A percentile compares a stretch with the other conserved stretches of the same genome.
phyloP scores from a whole-genome alignment of 805 yeast genomes.

The Kazachstania africana region DNA sequence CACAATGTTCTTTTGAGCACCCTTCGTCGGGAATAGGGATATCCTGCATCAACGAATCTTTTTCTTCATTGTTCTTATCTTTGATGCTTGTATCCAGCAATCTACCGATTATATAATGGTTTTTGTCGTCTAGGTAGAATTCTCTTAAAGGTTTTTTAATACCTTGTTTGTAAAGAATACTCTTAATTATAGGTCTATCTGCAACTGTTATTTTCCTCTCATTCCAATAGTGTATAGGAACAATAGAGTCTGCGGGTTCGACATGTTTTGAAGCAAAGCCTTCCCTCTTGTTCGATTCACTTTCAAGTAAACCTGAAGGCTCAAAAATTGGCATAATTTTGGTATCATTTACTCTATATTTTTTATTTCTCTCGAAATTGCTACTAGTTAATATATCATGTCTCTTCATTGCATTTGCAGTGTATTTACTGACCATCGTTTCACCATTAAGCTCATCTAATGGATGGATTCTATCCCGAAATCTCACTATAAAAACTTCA shows the following conservation, averaged over 20 bases:
- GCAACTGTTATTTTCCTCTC: conserved; percentile 9
- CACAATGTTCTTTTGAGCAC: conserved; percentile 40
- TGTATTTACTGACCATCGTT: too few species aligned
- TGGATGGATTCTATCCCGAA: too few species aligned
- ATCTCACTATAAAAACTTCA: too few species aligned
- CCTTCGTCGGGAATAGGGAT: conserved; percentile 26
- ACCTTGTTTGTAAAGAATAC: conserved; percentile 23
- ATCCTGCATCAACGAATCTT: conserved; percentile 25
- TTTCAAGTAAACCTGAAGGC: conserved; percentile 33
- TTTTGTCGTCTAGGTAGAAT: conserved; percentile 17
- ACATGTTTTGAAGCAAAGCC: conserved; percentile 30
- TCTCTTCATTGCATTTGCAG: conserved; percentile 4
- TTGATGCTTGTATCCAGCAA: conserved; percentile 8
- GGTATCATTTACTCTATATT: neutral
- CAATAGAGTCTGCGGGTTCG: conserved; percentile 26
- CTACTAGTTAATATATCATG: conserved; percentile 1
- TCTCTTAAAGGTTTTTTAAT: conserved; percentile 16
- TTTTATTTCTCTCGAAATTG: conserved; percentile 1
- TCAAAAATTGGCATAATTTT: conserved; percentile 22
- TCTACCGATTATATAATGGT: conserved; percentile 29
- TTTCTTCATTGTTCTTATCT: conserved; percentile 5
- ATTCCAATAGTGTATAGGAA: conserved; percentile 16
- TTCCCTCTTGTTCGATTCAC: conserved; percentile 27
- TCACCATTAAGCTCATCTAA: too few species aligned
- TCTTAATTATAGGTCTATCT: conserved; percentile 15